A percentile compares a stretch with the other conserved stretches of the same genome.
These are phyloP conservation scores for Taxillus chinensis DNA, from an alignment of 164 flowering plant genomes.

Conservation along the genomic window DNA sequence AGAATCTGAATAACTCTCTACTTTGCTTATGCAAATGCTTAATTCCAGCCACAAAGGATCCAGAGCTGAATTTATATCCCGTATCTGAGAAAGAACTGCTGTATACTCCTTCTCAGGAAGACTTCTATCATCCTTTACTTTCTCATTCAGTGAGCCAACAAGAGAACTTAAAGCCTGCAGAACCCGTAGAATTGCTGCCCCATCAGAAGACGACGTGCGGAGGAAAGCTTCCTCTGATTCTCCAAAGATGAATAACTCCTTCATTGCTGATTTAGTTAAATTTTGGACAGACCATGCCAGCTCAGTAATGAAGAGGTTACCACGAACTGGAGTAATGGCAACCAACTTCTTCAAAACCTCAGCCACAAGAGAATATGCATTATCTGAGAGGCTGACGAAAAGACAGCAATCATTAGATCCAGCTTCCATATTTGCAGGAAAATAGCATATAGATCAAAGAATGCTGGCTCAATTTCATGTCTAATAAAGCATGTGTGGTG, in stretches of 20 bases:
- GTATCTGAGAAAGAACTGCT: conserved; percentile 50
- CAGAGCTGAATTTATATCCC: conserved; percentile 57
- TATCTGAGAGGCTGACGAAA: conserved; percentile 72
- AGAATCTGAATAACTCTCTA: conserved; percentile 68
- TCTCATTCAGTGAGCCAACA: conserved; percentile 47
- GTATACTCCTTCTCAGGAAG: conserved; percentile 40
- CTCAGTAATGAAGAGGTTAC: conserved; percentile 74
- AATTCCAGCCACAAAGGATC: conserved; percentile 94
- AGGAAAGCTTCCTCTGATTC: conserved; percentile 69
- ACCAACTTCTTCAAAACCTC: conserved; percentile 89
- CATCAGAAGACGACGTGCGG: conserved; percentile 64
- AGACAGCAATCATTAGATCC: neutral
- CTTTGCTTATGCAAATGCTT: conserved; percentile 77
- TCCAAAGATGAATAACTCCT: conserved; percentile 65
- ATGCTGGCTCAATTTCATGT: no score
- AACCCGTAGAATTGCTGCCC: conserved; percentile 88
- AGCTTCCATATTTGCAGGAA: no score
- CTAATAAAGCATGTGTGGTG: no score
- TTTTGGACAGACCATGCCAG: conserved; percentile 59
- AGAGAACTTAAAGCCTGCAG: conserved; percentile 84
- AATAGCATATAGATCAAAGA: no score
- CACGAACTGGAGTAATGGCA: conserved; percentile 62
- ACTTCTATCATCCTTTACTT: conserved; percentile 37
- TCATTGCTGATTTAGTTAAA: conserved; percentile 63
- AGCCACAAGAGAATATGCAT: conserved; percentile 70